Percentiles rank a stretch among this genome's conserved stretches.
Evolutionary conservation across 495 filamentous ascomycete genomes (phyloP).

Genomic region (Aspergillus nanangensis): DNA sequence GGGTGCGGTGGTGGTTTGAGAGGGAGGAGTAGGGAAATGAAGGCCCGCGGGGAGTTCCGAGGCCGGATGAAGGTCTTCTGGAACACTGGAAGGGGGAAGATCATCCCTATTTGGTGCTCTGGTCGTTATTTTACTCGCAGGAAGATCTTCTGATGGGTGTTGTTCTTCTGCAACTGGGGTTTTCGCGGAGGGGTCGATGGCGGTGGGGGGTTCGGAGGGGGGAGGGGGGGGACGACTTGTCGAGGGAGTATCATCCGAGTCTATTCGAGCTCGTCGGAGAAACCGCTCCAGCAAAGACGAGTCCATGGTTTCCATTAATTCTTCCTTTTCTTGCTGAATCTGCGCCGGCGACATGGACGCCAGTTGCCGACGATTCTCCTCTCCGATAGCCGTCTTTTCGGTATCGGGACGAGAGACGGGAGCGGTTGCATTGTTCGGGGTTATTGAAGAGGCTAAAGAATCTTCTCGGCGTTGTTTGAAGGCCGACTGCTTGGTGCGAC

Average conservation of each 20-base stretch:
- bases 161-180: no score
- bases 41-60: conserved; percentile 40
- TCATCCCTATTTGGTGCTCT: conserved; percentile 29
- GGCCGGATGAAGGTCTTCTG: conserved; percentile 38
- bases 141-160: no score
- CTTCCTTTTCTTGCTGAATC: conserved; percentile 70
- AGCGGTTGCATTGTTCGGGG: no score
- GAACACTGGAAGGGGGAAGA: conserved; percentile 26
- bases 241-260: conserved; percentile 42
- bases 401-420: conserved; percentile 19
- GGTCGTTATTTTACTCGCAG: no score
- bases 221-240: no score
- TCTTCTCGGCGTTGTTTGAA: conserved; percentile 66
- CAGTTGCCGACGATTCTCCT: conserved; percentile 73
- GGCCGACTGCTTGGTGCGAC: conserved; percentile 62
- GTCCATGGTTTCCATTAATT: conserved; percentile 65
- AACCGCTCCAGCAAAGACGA: conserved; percentile 71
- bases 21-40: conserved; percentile 58
- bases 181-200: conserved; percentile 1
- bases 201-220: conserved; percentile 4
- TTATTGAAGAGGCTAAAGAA: background rate
- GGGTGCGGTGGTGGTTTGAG: conserved; percentile 41
- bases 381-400: conserved; percentile 65
- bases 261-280: conserved; percentile 72
- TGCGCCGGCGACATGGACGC: conserved; percentile 76